phyloP scores from a whole-genome alignment of 1,284 basidiomycete species.

The Heterobasidion parviporum region DNA sequence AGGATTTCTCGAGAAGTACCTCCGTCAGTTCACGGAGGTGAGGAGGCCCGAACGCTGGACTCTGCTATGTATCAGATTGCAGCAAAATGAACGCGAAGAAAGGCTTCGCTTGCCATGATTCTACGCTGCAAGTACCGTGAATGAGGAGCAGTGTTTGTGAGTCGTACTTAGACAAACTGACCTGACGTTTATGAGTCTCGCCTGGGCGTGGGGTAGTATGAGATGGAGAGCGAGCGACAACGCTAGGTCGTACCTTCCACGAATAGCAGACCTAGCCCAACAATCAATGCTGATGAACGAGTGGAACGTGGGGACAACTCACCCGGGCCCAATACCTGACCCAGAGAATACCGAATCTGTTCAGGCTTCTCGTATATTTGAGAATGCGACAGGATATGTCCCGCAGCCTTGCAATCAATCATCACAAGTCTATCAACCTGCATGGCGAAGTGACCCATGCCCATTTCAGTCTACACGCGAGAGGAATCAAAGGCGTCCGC shows the following conservation, averaged over 20 bases:
- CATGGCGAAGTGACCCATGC: neutral
- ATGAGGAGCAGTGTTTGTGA: neutral
- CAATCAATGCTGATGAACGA: too few species aligned
- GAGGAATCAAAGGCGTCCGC: neutral
- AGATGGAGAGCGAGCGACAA: neutral
- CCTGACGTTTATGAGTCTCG: conserved; percentile 40
- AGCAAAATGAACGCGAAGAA: neutral
- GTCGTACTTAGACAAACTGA: conserved; percentile 9
- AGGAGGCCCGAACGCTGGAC: conserved; percentile 23
- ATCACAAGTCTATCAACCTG: conserved; percentile 37
- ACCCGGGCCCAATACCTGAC: conserved; percentile 37
- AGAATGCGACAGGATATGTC: conserved; percentile 39
- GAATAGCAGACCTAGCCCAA: conserved; percentile 27
- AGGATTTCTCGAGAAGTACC: conserved; percentile 23
- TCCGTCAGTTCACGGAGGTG: conserved; percentile 23
- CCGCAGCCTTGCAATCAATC: conserved; percentile 39
- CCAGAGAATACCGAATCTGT: conserved; percentile 24
- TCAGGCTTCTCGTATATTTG: conserved; percentile 38
- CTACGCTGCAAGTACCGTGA: neutral
- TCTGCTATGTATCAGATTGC: conserved; percentile 9
- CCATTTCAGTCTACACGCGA: neutral
- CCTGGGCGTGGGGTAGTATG: conserved; percentile 5
- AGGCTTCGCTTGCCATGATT: neutral
- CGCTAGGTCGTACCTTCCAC: conserved; percentile 25
- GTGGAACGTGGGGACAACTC: neutral